phyloP scores from a whole-genome alignment of 177 flowering plant genomes.

The Vitis hybrid region DNA sequence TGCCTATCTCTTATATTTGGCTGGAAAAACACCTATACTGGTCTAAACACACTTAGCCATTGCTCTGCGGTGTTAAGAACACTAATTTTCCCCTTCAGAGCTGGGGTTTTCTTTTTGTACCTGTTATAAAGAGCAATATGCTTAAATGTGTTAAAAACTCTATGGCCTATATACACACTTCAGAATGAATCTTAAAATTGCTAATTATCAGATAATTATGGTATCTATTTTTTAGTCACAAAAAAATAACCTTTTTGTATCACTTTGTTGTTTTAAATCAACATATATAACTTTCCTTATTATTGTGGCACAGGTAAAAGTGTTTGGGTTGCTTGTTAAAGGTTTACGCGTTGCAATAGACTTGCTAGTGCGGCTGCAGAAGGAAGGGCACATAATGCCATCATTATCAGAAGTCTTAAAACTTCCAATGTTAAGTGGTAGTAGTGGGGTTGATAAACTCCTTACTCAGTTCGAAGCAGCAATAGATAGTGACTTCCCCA shows the following conservation, averaged over 20 bases:
- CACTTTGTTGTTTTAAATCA: neutral
- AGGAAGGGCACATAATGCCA: conserved; percentile 35
- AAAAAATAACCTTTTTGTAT: neutral
- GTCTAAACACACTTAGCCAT: no score
- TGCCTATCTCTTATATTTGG: no score
- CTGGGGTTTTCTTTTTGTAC: no score
- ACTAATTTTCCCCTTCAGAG: no score
- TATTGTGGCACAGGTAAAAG: conserved; percentile 58
- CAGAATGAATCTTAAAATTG: neutral
- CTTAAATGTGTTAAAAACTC: neutral
- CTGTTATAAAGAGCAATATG: no score
- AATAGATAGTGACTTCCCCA: conserved; percentile 79
- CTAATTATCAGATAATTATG: neutral
- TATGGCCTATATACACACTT: neutral
- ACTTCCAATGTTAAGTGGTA: conserved; percentile 54
- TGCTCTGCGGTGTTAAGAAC: no score
- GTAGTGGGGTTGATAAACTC: conserved; percentile 55
- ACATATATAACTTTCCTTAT: conserved; percentile 7
- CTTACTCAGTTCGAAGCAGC: conserved; percentile 89
- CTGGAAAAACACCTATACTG: no score
- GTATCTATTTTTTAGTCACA: neutral
- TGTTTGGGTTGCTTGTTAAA: conserved; percentile 79
- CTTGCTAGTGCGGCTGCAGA: conserved; percentile 50
- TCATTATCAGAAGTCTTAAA: conserved; percentile 44
- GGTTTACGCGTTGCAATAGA: conserved; percentile 71